These are phyloP conservation scores for Cladosporium sp. DNA, from an alignment of 2,329 filamentous ascomycete genomes.

Conservation along the genomic window DNA sequence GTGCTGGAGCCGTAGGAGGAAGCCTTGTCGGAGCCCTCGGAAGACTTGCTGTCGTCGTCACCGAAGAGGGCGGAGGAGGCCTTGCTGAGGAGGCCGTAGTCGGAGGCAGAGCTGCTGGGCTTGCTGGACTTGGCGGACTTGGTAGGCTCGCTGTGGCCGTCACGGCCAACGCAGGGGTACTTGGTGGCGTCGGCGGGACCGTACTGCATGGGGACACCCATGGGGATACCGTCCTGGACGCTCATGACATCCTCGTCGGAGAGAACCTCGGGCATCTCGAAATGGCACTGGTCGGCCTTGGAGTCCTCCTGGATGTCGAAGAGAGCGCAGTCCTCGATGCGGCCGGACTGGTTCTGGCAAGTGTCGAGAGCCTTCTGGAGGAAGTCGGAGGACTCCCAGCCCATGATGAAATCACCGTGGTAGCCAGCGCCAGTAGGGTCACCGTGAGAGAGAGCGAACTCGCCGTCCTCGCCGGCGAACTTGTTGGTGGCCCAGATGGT, in stretches of 20 bases:
- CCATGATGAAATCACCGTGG: slow-evolving; percentile 72
- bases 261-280: slow-evolving; percentile 53
- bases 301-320: slow-evolving; percentile 62
- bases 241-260: slow-evolving; percentile 54
- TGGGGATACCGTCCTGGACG: slow-evolving; percentile 57
- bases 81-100: slow-evolving; percentile 2
- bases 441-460: slow-evolving; percentile 72
- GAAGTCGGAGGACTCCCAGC: slow-evolving; percentile 61
- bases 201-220: slow-evolving; percentile 48
- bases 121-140: slow-evolving; percentile 9
- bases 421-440: slow-evolving; percentile 69
- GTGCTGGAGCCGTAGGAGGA: neutral
- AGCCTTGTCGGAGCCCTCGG: neutral
- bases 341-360: slow-evolving; percentile 66
- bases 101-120: slow-evolving; percentile 3
- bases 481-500: slow-evolving; percentile 71
- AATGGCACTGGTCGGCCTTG: slow-evolving; percentile 53
- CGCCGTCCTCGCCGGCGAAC: slow-evolving; percentile 57
- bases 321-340: slow-evolving; percentile 65
- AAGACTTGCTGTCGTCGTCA: neutral
- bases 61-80: slow-evolving; percentile 9
- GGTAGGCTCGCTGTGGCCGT: neutral
- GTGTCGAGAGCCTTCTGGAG: slow-evolving; percentile 65
- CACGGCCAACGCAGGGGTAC: slow-evolving; percentile 25
- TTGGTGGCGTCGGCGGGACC: slow-evolving; percentile 38